phyloP scores from a whole-genome alignment of 768 basidiomycete species.

The Tubosaeta sp. region DNA sequence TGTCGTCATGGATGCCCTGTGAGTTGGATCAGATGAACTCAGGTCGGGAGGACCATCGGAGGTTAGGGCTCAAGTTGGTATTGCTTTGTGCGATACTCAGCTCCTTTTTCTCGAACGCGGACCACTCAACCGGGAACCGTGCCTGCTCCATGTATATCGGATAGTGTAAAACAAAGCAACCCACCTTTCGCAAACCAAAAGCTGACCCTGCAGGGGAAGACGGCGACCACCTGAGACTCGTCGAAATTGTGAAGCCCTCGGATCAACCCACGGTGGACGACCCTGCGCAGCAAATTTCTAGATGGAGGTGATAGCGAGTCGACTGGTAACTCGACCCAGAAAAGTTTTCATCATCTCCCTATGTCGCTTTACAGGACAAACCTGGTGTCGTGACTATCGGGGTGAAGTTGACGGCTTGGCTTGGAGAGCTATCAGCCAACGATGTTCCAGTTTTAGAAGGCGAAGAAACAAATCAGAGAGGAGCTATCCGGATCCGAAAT shows the following conservation, averaged over 20 bases:
- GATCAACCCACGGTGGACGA: conserved; percentile 9
- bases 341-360: neutral
- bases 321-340: neutral
- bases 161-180: neutral
- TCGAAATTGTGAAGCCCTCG: conserved; percentile 14
- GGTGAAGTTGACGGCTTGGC: neutral
- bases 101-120: too few species aligned
- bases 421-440: neutral
- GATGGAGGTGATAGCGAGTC: neutral
- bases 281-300: conserved; percentile 5
- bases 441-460: conserved; percentile 6
- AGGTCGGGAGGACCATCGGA: too few species aligned
- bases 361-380: conserved; percentile 2
- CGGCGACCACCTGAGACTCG: conserved; percentile 4
- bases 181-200: neutral
- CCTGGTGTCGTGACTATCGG: neutral
- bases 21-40: too few species aligned
- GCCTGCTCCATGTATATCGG: conserved; percentile 1
- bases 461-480: conserved; percentile 1
- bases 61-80: too few species aligned
- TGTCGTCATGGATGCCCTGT: too few species aligned
- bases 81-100: too few species aligned
- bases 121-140: neutral
- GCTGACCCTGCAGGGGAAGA: conserved; percentile 1
- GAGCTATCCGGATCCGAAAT: conserved; percentile 9